These are phyloP conservation scores for Lepidopterella palustris DNA, from an alignment of 495 filamentous ascomycete genomes.

Conservation along the genomic window DNA sequence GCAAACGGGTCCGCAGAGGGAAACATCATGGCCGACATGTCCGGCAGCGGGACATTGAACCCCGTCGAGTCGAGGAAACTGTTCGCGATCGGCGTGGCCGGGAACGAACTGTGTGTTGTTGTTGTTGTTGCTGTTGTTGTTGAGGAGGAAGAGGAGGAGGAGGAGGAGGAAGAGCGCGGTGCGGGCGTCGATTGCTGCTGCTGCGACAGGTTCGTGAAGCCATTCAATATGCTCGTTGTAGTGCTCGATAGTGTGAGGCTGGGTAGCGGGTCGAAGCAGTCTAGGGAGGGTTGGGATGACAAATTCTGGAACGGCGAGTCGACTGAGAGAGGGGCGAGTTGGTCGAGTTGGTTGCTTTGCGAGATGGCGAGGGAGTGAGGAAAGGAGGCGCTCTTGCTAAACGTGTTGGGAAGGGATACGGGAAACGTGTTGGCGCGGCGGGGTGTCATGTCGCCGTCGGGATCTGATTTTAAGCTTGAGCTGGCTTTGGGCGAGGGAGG, in stretches of 20 bases:
- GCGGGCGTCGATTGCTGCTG: no score
- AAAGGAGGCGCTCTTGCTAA: slow-evolving; percentile 5
- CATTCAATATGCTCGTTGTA: no score
- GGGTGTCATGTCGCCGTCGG: slow-evolving; percentile 11
- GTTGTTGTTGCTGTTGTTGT: slow-evolving; percentile 1
- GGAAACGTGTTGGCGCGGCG: slow-evolving; percentile 48
- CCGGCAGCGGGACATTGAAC: slow-evolving; percentile 50
- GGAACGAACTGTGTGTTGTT: slow-evolving; percentile 5
- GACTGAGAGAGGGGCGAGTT: slow-evolving; percentile 1
- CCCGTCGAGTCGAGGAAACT: slow-evolving; percentile 20
- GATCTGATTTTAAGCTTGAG: slow-evolving; percentile 14
- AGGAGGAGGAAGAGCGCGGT: no score
- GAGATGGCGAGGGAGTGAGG: slow-evolving; percentile 17
- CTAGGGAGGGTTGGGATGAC: background rate
- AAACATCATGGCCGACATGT: slow-evolving; percentile 88
- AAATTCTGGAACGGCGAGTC: no score
- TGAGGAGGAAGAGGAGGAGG: slow-evolving; percentile 4
- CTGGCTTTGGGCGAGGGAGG: slow-evolving; percentile 11
- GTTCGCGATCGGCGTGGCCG: slow-evolving; percentile 9
- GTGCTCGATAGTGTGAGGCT: slow-evolving; percentile 22
- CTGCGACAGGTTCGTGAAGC: no score
- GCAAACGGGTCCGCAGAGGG: slow-evolving; percentile 83
- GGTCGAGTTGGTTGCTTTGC: slow-evolving; percentile 9
- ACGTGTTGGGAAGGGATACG: slow-evolving; percentile 28
- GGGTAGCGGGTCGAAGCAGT: slow-evolving; percentile 18